Base-by-base conservation (phyloP, 176 grass and related monocot genomes). In the Zoysia japonica region DNA sequence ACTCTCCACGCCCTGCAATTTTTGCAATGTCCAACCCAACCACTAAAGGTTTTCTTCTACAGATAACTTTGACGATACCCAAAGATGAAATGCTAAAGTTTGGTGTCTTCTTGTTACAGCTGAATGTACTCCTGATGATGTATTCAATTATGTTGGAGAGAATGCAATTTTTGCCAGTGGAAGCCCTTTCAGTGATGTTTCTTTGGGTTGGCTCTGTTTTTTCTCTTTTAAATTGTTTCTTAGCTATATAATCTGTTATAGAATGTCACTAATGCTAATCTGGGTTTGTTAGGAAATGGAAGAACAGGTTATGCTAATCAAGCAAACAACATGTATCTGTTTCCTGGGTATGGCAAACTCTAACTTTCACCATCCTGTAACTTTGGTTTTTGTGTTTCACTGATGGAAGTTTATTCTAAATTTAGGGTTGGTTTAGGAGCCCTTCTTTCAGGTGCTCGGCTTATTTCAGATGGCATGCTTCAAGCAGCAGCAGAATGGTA, bases 251-350 rank as follows among this genome's bases (percentile, higher is more conserved):
- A 39, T 45, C 81, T 72, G 0, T 66, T 55, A 1, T 67, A 54
- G 55, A 57, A 43, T 50, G 71, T 65, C 2, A 7, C 79, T 88
- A 16, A 86, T 75, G 13, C 15, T 84, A 8, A 16, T 61, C 5
- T 70, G 67, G 36, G 17, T 82, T 47, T 87, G 35, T 60, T 82
- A 98, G 96, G 83, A 65, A 85, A 84, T 79, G 90, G 88, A 28
- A 94, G 80, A 73, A 80, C 84, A 49, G 90, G 92, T 59, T 91
- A 80, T 61, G 92, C 85, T 62, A 98, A 93, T 85, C 96, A 98
- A 93, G 96, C 96, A 87, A 98, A 98, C 72, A 98, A 98, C 78
- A 98, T 98, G 96, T 98, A 98, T 87, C 72, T 98, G 48, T 98
- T 98, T 94, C 96, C 96, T 79, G 92, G 96, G 96, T 98, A 98